These are phyloP conservation scores for Penicillium capsulatum DNA, from an alignment of 2,329 filamentous ascomycete genomes.

Conservation along the genomic window DNA sequence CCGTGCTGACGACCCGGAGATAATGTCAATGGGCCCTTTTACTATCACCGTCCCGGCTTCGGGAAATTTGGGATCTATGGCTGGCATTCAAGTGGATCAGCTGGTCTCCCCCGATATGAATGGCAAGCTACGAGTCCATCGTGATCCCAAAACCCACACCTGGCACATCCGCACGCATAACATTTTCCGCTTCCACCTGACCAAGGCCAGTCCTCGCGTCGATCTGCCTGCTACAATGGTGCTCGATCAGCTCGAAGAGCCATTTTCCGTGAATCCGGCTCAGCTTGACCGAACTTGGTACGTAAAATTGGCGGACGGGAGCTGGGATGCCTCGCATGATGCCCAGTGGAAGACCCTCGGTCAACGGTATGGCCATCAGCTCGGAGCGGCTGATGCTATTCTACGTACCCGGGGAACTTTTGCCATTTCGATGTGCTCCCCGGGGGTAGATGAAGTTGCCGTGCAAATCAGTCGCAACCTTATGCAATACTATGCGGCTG, in stretches of 20 bases:
- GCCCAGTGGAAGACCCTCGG: conserved; percentile 24
- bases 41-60: conserved; percentile 50
- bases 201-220: conserved; percentile 3
- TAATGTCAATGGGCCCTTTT: too few species aligned
- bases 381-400: conserved; percentile 53
- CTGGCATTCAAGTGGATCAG: conserved; percentile 50
- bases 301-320: conserved; percentile 15
- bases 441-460: conserved; percentile 38
- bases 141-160: conserved; percentile 16
- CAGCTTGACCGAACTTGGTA: conserved; percentile 21
- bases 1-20: too few species aligned
- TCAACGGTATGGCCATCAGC: conserved; percentile 45
- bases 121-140: conserved; percentile 46
- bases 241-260: conserved; percentile 14
- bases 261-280: conserved; percentile 14
- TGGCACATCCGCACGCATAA: conserved; percentile 45
- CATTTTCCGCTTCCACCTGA: conserved; percentile 41
- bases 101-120: conserved; percentile 49
- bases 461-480: conserved; percentile 56
- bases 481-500: conserved; percentile 55
- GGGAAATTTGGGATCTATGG: conserved; percentile 50
- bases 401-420: conserved; percentile 48
- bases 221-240: conserved; percentile 14
- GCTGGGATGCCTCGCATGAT: conserved; percentile 22
- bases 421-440: conserved; percentile 33